Conservation (phyloP, 2,329 filamentous ascomycete species). For the Ophidiomyces ophidiicola region DNA sequence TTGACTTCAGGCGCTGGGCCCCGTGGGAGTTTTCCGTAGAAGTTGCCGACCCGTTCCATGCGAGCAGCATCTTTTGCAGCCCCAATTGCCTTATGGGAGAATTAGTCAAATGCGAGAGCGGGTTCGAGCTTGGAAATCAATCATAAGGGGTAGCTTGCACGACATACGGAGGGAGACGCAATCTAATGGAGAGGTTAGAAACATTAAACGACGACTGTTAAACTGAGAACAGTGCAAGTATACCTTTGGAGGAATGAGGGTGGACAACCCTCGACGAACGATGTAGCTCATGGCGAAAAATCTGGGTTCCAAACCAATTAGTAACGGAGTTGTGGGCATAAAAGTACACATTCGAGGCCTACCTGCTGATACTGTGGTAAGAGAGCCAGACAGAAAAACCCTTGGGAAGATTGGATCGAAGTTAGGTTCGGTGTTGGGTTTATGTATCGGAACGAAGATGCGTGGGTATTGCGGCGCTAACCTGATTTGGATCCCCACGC, state of each 20-base stretch:
- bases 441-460: slow-evolving; percentile 9
- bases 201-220: slow-evolving; percentile 16
- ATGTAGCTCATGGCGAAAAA: slow-evolving; percentile 77
- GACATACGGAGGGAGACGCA: slow-evolving; percentile 70
- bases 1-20: slow-evolving; percentile 75
- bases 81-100: slow-evolving; percentile 61
- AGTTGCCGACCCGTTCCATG: slow-evolving; percentile 95
- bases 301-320: slow-evolving; percentile 22
- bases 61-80: slow-evolving; percentile 88
- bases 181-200: slow-evolving; percentile 47
- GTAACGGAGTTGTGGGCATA: background rate
- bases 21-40: slow-evolving; percentile 97
- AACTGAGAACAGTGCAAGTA: slow-evolving; percentile 14
- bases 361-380: slow-evolving; percentile 6
- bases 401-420: slow-evolving; percentile 1
- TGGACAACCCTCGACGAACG: slow-evolving; percentile 81
- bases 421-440: slow-evolving; percentile 8
- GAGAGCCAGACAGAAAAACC: slow-evolving; percentile 4
- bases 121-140: background rate
- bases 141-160: background rate
- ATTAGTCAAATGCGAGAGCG: slow-evolving; percentile 1
- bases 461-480: slow-evolving; percentile 11
- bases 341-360: background rate
- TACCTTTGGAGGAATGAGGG: slow-evolving; percentile 98
- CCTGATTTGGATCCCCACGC: slow-evolving; percentile 3